Conservation (phyloP, 495 filamentous ascomycete genomes). For the Neurospora sp. region DNA sequence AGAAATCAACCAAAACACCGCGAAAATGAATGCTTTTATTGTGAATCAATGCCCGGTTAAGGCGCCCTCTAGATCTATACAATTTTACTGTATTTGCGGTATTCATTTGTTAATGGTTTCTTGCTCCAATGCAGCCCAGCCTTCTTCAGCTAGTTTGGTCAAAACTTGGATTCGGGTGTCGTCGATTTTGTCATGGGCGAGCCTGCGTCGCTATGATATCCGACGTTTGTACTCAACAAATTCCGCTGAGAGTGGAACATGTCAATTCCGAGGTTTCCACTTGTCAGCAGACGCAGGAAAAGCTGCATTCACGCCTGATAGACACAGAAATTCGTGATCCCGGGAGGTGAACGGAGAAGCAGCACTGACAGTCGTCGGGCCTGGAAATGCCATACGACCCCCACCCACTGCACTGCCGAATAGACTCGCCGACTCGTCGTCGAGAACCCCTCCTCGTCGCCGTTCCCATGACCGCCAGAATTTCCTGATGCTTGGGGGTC, state of each 20-base stretch:
- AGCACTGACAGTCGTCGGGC: not conserved
- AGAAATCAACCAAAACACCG: too few relatives aligned
- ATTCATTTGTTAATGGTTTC: too few relatives aligned
- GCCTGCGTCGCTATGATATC: not conserved
- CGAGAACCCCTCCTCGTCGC: not conserved
- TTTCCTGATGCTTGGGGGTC: not conserved
- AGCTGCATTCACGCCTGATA: not conserved
- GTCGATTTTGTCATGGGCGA: too few relatives aligned
- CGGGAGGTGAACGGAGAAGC: not conserved
- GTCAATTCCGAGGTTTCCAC: not conserved
- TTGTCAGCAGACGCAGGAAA: not conserved
- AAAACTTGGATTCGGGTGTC: too few relatives aligned
- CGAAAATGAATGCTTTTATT: too few relatives aligned
- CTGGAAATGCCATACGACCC: not conserved
- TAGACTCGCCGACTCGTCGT: not conserved
- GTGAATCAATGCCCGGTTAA: too few relatives aligned
- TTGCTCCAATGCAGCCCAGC: too few relatives aligned
- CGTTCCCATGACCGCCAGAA: not conserved
- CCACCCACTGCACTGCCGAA: not conserved
- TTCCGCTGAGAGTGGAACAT: not conserved
- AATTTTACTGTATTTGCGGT: too few relatives aligned
- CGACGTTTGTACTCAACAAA: not conserved
- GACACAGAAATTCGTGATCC: not conserved
- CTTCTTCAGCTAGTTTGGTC: too few relatives aligned
- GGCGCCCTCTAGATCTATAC: too few relatives aligned